Evolutionary conservation across 2,329 filamentous ascomycete species (phyloP).

Genomic region (Thelonectria discophora): DNA sequence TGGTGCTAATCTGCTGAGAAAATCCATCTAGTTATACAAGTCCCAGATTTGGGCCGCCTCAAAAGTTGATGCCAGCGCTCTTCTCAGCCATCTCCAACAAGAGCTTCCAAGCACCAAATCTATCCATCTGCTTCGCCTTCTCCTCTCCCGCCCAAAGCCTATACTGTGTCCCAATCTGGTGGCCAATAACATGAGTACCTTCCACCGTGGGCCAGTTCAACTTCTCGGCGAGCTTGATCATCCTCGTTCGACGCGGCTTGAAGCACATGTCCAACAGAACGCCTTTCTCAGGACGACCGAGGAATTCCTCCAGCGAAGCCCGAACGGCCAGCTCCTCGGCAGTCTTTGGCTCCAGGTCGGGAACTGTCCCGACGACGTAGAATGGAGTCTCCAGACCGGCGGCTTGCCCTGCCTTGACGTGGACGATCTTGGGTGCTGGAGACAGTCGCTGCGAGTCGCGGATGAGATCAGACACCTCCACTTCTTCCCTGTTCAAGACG

Average conservation of each 20-base stretch:
- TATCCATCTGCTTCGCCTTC: slow-evolving; percentile 28
- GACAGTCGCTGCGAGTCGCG: slow-evolving; percentile 37
- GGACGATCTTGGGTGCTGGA: slow-evolving; percentile 38
- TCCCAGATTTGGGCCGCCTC: background rate
- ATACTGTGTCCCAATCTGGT: slow-evolving; percentile 54
- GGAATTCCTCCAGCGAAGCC: slow-evolving; percentile 41
- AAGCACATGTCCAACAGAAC: slow-evolving; percentile 55
- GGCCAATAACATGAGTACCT: slow-evolving; percentile 52
- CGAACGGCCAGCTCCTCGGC: slow-evolving; percentile 40
- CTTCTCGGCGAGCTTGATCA: slow-evolving; percentile 45
- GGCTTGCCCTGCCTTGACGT: slow-evolving; percentile 44
- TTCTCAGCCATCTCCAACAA: slow-evolving; percentile 21
- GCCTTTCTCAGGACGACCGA: slow-evolving; percentile 41
- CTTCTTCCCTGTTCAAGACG: slow-evolving; percentile 47
- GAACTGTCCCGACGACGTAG: slow-evolving; percentile 52
- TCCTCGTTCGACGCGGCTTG: slow-evolving; percentile 50
- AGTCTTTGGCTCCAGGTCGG: slow-evolving; percentile 48
- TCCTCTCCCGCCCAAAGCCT: slow-evolving; percentile 41
- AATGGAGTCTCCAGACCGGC: slow-evolving; percentile 36
- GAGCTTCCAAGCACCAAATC: slow-evolving; percentile 21
- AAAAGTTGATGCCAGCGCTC: slow-evolving; percentile 24
- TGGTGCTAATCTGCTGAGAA: background rate
- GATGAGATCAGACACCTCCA: slow-evolving; percentile 35
- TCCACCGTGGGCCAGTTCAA: slow-evolving; percentile 50
- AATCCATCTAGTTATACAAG: background rate